Conservation (phyloP, 495 filamentous ascomycete genomes). For the Alectoria sarmentosa region DNA sequence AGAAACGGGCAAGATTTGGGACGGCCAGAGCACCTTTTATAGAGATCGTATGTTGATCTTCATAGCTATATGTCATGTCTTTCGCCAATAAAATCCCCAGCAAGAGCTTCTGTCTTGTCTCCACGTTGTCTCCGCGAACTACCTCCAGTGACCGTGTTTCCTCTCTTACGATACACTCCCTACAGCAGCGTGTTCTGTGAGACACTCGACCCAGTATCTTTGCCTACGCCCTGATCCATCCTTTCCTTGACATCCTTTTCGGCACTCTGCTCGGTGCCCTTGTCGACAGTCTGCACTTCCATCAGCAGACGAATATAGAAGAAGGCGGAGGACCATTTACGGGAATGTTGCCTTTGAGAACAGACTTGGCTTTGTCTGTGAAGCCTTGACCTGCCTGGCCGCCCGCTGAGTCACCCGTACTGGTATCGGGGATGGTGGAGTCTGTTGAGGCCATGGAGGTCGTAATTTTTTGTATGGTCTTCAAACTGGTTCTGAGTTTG, state of each 20-base stretch:
- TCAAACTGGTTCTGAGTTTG: neutral
- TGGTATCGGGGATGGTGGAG: constrained; percentile 15
- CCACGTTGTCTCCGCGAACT: neutral
- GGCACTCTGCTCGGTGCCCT: constrained; percentile 8
- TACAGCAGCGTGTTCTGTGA: constrained; percentile 19
- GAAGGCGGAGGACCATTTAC: neutral
- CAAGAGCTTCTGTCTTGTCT: neutral
- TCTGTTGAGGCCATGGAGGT: constrained; percentile 19
- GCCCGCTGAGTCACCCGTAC: constrained; percentile 14
- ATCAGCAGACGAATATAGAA: neutral
- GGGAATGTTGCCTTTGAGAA: constrained; percentile 16
- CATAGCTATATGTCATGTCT: neutral
- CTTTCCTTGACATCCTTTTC: constrained; percentile 4
- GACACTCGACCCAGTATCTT: constrained; percentile 1
- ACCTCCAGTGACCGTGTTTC: no score
- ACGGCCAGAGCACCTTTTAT: neutral
- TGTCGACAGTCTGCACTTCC: constrained; percentile 4
- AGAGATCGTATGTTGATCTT: neutral
- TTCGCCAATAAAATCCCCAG: neutral
- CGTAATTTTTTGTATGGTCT: neutral
- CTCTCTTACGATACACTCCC: neutral
- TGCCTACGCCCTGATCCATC: constrained; percentile 7
- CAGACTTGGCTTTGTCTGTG: constrained; percentile 20
- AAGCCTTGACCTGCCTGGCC: constrained; percentile 15
- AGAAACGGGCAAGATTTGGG: neutral